Evolutionary conservation across 2,329 filamentous ascomycete species (phyloP), one percentile per base, ranked within the genome.

Genomic region (Ophiosphaerella herpotricha): DNA sequence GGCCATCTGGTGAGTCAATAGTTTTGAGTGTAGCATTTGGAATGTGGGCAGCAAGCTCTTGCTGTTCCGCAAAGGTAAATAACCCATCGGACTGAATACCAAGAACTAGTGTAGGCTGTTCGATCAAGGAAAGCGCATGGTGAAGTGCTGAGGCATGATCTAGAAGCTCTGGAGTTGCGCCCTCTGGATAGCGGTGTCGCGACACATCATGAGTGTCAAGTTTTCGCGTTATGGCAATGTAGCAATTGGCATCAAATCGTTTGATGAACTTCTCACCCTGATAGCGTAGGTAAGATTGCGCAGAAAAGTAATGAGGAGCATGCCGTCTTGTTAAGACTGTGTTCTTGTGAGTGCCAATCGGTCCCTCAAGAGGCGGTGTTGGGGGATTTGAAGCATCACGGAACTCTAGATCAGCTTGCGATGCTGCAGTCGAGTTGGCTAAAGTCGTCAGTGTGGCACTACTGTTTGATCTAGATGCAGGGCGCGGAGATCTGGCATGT

Each of bases 161-260:
- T n/a, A 85, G 77, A 13, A 63, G 64, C 5, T 70, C 63, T 8
- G 67, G 58, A 29, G 62, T 57, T 35, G 54, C 41, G 9, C 65
- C 68, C 29, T 64, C 60, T 66, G 77, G 31, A 70, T 72, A 78
- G 5, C 93, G 87, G 68, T 87, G 84, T 36, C 92, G 85, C 12
- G 91, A 95, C 23, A 99, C 85, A 71, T 99, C 94, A 74, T 99
- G 94, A 0, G 94, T 97, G 71, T 99, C 94, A 13, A 99, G 84
- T 75, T 99, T 99, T 66, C 94, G 88, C 4, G 94, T 97, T 74
- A 99, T 97, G 60, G 94, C 92, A 62, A 99, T 97, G 77, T 99
- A 99, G 77, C 94, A 99, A 74, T 99, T 99, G 66, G 91, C 90
- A 74, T 99, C 94, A 73, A 97, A 99, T 8, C 94, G 89, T 73